Conservation (phyloP, 2,329 filamentous ascomycete species). For the Venturia carpophila region DNA sequence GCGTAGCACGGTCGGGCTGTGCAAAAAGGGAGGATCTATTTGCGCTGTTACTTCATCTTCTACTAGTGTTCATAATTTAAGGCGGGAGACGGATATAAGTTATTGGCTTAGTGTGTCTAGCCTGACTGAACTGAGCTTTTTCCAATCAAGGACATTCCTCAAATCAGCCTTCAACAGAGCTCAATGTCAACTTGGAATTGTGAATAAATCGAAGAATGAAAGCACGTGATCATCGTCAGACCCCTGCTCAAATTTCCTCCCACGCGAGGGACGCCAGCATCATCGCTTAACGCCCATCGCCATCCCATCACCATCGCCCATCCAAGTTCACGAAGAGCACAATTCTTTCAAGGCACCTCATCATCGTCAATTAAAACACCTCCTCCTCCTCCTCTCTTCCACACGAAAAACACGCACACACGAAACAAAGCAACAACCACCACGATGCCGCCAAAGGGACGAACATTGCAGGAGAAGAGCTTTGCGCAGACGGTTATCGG, state of each 20-base stretch:
- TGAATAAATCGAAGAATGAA: too few species aligned
- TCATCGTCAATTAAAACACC: too few species aligned
- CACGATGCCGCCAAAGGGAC: conserved; percentile 20
- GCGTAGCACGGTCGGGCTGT: not conserved
- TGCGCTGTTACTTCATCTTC: not conserved
- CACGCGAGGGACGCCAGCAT: not conserved
- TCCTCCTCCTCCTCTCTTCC: not conserved
- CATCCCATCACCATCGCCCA: too few species aligned
- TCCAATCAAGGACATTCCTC: not conserved
- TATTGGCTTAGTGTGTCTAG: not conserved
- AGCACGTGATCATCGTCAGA: not conserved
- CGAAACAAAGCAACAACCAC: not conserved
- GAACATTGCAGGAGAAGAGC: conserved; percentile 28
- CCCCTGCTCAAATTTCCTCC: not conserved
- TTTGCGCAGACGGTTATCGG: conserved; percentile 35
- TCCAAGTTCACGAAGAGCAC: not conserved
- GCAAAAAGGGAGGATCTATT: conserved; percentile 3
- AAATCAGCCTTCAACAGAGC: too few species aligned
- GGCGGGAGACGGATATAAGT: not conserved
- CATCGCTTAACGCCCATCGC: not conserved
- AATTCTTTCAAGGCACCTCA: not conserved
- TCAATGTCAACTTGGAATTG: too few species aligned
- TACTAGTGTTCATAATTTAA: not conserved
- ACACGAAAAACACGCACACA: not conserved
- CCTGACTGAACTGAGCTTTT: not conserved